These are phyloP conservation scores for Kodamaea hsintzibuensis DNA, from an alignment of 805 yeast species.

Conservation along the genomic window DNA sequence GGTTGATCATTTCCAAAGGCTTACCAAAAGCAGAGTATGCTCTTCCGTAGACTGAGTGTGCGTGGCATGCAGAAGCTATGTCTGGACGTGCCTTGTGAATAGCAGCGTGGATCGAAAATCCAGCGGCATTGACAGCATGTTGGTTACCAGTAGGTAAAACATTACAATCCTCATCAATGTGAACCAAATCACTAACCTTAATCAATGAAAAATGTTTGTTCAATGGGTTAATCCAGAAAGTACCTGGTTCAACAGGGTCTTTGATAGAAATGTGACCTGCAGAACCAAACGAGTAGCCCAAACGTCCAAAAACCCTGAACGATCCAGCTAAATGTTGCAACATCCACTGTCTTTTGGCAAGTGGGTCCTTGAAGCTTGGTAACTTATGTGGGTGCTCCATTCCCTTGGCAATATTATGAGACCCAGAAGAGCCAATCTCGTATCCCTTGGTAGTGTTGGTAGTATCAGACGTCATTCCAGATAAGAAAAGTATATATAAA, in stretches of 20 bases:
- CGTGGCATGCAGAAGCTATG: constrained; percentile 42
- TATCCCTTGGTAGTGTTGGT: constrained; percentile 41
- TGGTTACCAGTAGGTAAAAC: constrained; percentile 42
- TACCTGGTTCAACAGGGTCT: constrained; percentile 77
- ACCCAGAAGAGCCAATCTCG: constrained; percentile 45
- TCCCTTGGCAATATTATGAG: constrained; percentile 61
- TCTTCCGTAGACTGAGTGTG: constrained; percentile 42
- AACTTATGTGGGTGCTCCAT: constrained; percentile 49
- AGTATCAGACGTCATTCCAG: constrained; percentile 2
- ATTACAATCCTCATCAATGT: constrained; percentile 37
- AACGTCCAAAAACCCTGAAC: constrained; percentile 78
- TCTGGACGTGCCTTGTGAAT: constrained; percentile 41
- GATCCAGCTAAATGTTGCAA: constrained; percentile 82
- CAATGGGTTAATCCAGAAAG: constrained; percentile 89
- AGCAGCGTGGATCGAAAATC: constrained; percentile 43
- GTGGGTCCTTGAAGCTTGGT: constrained; percentile 52
- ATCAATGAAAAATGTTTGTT: constrained; percentile 66
- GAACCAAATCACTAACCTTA: constrained; percentile 41
- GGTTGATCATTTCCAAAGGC: constrained; percentile 72
- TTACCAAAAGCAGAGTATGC: constrained; percentile 39
- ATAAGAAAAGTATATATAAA: neutral
- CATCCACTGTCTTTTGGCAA: constrained; percentile 53
- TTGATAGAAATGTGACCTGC: constrained; percentile 87
- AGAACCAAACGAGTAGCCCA: constrained; percentile 71
- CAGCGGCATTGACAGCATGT: constrained; percentile 42